Conservation (phyloP, 108 stramenopile genomes). For the Parmales sp. region DNA sequence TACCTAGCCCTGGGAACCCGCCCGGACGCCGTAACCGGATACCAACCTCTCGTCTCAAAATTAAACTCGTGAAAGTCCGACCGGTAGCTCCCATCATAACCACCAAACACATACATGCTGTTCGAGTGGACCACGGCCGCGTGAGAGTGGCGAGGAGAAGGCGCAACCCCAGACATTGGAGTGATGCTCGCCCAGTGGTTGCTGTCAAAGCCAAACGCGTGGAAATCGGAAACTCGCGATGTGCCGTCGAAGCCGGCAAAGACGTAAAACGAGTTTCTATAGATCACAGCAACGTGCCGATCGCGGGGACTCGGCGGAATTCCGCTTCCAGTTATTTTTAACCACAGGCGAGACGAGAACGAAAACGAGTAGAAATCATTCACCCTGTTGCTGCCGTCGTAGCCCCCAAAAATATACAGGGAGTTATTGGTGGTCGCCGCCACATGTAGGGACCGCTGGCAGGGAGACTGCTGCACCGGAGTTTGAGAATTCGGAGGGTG, state of each 20-base stretch:
- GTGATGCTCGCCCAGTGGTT: constrained; percentile 67
- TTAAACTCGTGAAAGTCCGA: constrained; percentile 81
- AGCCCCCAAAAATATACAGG: constrained; percentile 71
- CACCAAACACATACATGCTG: constrained; percentile 77
- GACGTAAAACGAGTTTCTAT: constrained; percentile 67
- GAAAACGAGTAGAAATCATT: constrained; percentile 83
- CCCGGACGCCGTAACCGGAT: constrained; percentile 51
- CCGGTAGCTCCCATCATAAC: constrained; percentile 86
- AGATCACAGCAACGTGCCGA: constrained; percentile 73
- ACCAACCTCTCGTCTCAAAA: constrained; percentile 56
- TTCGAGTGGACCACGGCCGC: constrained; percentile 75
- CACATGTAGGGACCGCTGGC: constrained; percentile 71
- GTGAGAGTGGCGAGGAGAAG: constrained; percentile 88
- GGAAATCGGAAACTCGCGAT: constrained; percentile 75
- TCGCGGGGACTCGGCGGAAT: constrained; percentile 61
- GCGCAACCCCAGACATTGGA: constrained; percentile 30
- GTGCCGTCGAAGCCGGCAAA: constrained; percentile 85
- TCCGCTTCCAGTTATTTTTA: neutral
- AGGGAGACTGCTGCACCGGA: constrained; percentile 25
- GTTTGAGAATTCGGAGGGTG: too few relatives aligned
- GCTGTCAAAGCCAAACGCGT: constrained; percentile 68
- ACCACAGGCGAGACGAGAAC: constrained; percentile 18
- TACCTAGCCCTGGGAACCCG: constrained; percentile 84
- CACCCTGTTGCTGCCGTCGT: constrained; percentile 71
- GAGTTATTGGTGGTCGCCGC: constrained; percentile 54